Evolutionary conservation across 768 basidiomycete species (phyloP).

Genomic region (Crassisporium funariophilum): DNA sequence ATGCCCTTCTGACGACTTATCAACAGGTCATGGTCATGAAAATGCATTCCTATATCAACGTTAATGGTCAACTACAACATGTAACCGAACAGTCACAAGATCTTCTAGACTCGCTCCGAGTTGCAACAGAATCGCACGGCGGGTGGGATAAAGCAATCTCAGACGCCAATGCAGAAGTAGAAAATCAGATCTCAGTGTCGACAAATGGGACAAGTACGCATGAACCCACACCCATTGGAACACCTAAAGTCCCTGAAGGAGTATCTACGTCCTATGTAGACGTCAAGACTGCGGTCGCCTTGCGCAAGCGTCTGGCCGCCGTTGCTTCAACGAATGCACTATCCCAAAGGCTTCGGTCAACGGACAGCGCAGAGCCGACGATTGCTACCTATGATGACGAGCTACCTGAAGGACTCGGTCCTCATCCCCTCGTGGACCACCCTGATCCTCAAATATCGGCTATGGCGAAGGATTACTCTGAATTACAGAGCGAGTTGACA

Average conservation of each 20-base stretch:
- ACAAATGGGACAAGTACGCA: constrained; percentile 25
- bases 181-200: constrained; percentile 35
- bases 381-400: too few relatives aligned
- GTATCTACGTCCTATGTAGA: constrained; percentile 56
- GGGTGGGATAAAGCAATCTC: constrained; percentile 67
- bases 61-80: constrained; percentile 81
- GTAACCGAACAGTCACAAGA: constrained; percentile 48
- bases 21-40: constrained; percentile 86
- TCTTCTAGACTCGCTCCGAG: constrained; percentile 46
- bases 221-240: constrained; percentile 38
- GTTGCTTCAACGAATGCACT: constrained; percentile 27
- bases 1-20: not conserved
- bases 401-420: constrained; percentile 20
- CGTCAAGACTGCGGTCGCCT: constrained; percentile 47
- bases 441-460: constrained; percentile 63
- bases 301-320: constrained; percentile 59
- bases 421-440: constrained; percentile 63
- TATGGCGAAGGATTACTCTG: constrained; percentile 75
- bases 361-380: too few relatives aligned
- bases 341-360: constrained; percentile 1
- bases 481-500: constrained; percentile 74
- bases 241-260: constrained; percentile 47
- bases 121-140: constrained; percentile 52
- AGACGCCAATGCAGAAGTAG: constrained; percentile 49
- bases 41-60: constrained; percentile 91